phyloP scores from a whole-genome alignment of 345 rosid species.

The Excoecaria agallocha region DNA sequence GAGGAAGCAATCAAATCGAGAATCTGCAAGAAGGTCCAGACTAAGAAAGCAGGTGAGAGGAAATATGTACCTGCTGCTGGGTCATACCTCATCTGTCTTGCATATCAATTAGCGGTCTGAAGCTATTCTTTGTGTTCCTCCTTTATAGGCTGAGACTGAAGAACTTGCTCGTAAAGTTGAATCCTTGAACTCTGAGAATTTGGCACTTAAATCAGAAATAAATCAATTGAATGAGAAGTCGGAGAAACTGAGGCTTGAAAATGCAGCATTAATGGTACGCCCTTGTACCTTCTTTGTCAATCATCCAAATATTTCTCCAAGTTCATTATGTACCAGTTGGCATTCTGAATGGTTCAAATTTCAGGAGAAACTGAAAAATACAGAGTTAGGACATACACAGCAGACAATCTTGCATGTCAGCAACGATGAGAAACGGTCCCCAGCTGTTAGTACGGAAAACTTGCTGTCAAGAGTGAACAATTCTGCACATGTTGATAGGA shows the following conservation, averaged over 20 bases:
- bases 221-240: conserved; percentile 62
- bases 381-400: conserved; percentile 28
- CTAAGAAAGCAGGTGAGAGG: conserved; percentile 84
- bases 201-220: conserved; percentile 71
- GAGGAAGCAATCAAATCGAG: conserved; percentile 94
- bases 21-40: conserved; percentile 96
- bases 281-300: not conserved
- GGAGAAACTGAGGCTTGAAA: conserved; percentile 68
- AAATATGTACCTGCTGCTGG: not conserved
- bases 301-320: not conserved
- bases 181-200: conserved; percentile 57
- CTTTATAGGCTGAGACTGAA: conserved; percentile 76
- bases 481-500: conserved; percentile 37
- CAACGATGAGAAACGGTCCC: conserved; percentile 25
- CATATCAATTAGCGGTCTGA: not conserved
- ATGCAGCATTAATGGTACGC: conserved; percentile 59
- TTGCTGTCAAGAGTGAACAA: conserved; percentile 54
- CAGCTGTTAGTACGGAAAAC: conserved; percentile 47
- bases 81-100: not conserved
- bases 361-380: conserved; percentile 60
- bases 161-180: conserved; percentile 77
- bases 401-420: conserved; percentile 21
- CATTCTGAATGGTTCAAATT: conserved; percentile 1
- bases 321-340: not conserved
- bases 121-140: not conserved